These are phyloP conservation scores for Penicillium crystallinum DNA, from an alignment of 495 filamentous ascomycete species.

Conservation along the genomic window DNA sequence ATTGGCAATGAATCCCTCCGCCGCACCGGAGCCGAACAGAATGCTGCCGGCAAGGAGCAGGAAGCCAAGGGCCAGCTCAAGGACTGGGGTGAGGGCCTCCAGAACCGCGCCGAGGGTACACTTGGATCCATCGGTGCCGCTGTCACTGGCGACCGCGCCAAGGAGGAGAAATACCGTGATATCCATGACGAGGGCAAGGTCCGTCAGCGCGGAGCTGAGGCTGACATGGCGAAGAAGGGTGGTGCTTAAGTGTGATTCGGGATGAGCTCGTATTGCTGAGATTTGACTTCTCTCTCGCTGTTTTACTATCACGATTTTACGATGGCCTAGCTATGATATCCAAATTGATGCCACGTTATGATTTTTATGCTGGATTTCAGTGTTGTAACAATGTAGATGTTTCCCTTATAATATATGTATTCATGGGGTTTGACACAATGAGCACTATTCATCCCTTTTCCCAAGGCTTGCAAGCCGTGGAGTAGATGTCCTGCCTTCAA, in stretches of 20 bases:
- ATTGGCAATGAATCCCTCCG: slow-evolving; percentile 72
- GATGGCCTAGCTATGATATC: slow-evolving; percentile 18
- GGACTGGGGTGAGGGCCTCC: slow-evolving; percentile 66
- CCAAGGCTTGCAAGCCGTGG: no score
- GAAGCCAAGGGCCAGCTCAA: slow-evolving; percentile 81
- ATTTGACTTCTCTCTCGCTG: background rate
- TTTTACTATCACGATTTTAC: slow-evolving; percentile 14
- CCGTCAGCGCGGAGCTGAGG: slow-evolving; percentile 76
- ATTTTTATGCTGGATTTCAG: background rate
- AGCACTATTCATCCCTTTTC: no score
- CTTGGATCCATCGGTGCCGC: slow-evolving; percentile 65
- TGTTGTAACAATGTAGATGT: background rate
- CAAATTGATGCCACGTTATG: slow-evolving; percentile 9
- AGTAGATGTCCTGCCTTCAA: no score
- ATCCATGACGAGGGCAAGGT: slow-evolving; percentile 86
- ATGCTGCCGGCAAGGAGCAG: slow-evolving; percentile 69
- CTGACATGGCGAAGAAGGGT: slow-evolving; percentile 69
- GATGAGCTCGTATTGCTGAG: background rate
- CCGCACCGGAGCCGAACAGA: slow-evolving; percentile 69
- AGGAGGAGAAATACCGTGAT: slow-evolving; percentile 55
- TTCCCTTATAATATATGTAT: background rate
- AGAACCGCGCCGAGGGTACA: slow-evolving; percentile 66
- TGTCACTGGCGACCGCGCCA: slow-evolving; percentile 62
- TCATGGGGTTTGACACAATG: no score
- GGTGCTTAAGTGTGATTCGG: slow-evolving; percentile 10